A percentile compares a stretch with the other conserved stretches of the same genome.
These are phyloP conservation scores for Yarrowia sp. DNA, from an alignment of 805 yeast genomes.

Conservation along the genomic window DNA sequence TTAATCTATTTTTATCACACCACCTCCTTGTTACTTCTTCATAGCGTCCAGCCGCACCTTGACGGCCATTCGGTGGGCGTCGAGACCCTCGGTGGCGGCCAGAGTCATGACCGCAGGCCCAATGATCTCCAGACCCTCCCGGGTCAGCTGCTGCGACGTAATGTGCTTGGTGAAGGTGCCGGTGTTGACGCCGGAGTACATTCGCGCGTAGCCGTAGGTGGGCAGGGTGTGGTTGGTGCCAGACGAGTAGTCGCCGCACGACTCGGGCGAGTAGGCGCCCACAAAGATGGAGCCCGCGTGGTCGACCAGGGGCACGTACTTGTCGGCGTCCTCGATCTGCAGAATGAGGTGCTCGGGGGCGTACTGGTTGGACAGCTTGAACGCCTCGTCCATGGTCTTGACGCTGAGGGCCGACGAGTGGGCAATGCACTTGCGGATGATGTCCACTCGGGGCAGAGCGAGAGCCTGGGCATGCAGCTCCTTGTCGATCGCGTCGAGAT, in stretches of 20 bases:
- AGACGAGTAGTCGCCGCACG: slow-evolving; percentile 97
- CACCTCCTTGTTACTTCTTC: neutral
- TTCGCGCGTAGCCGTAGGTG: slow-evolving; percentile 97
- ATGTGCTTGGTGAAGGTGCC: slow-evolving; percentile 94
- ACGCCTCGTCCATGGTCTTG: slow-evolving; percentile 75
- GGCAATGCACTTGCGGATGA: slow-evolving; percentile 87
- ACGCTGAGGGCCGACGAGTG: slow-evolving; percentile 86
- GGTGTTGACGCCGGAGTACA: slow-evolving; percentile 97
- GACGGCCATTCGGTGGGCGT: slow-evolving; percentile 97
- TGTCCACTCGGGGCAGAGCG: slow-evolving; percentile 87
- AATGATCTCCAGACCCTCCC: slow-evolving; percentile 82
- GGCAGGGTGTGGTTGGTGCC: slow-evolving; percentile 99
- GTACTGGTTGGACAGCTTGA: slow-evolving; percentile 83
- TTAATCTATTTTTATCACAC: neutral
- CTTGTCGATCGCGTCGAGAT: slow-evolving; percentile 73
- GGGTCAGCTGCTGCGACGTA: slow-evolving; percentile 89
- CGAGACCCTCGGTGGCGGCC: slow-evolving; percentile 95
- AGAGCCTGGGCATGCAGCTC: slow-evolving; percentile 87
- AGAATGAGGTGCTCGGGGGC: slow-evolving; percentile 98
- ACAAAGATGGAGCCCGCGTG: slow-evolving; percentile 98
- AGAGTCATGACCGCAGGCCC: slow-evolving; percentile 97
- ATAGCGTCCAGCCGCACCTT: slow-evolving; percentile 79
- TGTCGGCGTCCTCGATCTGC: slow-evolving; percentile 81
- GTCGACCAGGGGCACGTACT: slow-evolving; percentile 73
- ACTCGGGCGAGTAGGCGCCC: slow-evolving; percentile 95